Base-by-base conservation (phyloP, 225 moss, liverwort and hornwort genomes). In the Polytrichum formosum region DNA sequence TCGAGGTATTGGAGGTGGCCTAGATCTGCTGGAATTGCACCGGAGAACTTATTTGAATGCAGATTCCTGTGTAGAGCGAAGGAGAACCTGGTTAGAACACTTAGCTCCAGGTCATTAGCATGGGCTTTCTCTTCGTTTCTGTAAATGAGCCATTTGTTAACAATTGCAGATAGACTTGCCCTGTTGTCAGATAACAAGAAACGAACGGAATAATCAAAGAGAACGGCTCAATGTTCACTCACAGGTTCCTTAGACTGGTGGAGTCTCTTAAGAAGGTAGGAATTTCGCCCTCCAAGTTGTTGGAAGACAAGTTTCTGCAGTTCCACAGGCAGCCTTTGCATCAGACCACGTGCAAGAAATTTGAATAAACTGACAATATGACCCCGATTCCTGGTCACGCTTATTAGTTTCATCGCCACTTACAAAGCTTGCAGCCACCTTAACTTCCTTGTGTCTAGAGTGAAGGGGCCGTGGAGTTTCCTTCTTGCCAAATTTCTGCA, bases 241-340 rank as follows among this genome's bases (percentile, higher is more conserved):
- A 86, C 83, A 87, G 29, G 28, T n/a, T 76, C 78, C 72, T 76
- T 72, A 83, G 70, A 72, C 63, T 72, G 72, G 72, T 72, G 64
- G 78, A 83, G n/a, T 25, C 29, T 59, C 80, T 76, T 67, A 74
- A 87, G 56, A 37, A 60, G 20, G 76, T 61, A 60, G 87, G 83
- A 68, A 87, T 87, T 55, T 72, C 69, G 53, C 83, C 82, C 59
- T 78, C 69, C 74, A 87, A 83, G 69, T 72, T 60, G 74, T 83
- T 87, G 58, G 33, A 69, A 64, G 87, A 87, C 55, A 87, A 74
- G 66, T 83, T 74, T 74, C 87, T 87, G 83, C 73, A 75, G 30
- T 55, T 18, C 26, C 26, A 67, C 63, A 73, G 55, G 20, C 64
- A 64, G 17, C 7, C 63, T 18, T 46, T 28, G 21, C 59, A 63